Percentiles rank a stretch among this genome's conserved stretches.
Conservation (phyloP, 345 rosid species). For the Citrus reticulata region DNA sequence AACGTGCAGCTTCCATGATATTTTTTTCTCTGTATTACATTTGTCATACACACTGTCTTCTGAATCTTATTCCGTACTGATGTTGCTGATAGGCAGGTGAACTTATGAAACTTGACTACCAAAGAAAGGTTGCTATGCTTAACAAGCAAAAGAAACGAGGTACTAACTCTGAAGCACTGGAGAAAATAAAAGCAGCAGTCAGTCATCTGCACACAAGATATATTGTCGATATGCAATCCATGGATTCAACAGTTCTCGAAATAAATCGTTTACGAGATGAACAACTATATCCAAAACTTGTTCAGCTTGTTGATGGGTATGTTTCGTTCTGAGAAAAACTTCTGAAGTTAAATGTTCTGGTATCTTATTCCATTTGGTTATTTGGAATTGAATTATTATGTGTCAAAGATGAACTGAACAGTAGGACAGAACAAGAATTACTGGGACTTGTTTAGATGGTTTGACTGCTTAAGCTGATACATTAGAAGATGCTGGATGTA, state of each 20-base stretch:
- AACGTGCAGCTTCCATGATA: not conserved
- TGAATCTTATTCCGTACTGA: slow-evolving; percentile 24
- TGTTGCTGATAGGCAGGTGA: slow-evolving; percentile 73
- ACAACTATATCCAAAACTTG: slow-evolving; percentile 77
- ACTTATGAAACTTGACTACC: slow-evolving; percentile 85
- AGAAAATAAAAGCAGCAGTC: slow-evolving; percentile 85
- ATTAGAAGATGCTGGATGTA: not conserved
- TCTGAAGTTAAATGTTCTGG: not conserved
- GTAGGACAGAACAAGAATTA: not conserved
- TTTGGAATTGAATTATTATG: not conserved
- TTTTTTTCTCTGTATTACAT: not conserved
- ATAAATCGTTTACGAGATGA: slow-evolving; percentile 90
- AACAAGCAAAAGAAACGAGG: slow-evolving; percentile 74
- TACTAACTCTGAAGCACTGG: slow-evolving; percentile 67
- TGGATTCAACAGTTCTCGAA: slow-evolving; percentile 96
- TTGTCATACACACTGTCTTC: not conserved
- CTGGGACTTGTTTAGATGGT: not conserved
- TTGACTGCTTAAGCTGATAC: not conserved
- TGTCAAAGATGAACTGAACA: not conserved
- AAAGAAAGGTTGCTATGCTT: slow-evolving; percentile 66
- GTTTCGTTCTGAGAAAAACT: slow-evolving; percentile 20
- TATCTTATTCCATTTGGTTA: not conserved
- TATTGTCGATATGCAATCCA: slow-evolving; percentile 98
- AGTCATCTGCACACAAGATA: slow-evolving; percentile 94
- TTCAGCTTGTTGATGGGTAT: slow-evolving; percentile 84